phyloP scores from a whole-genome alignment of 2,329 filamentous ascomycete genomes.

The Fusarium pininemorale region DNA sequence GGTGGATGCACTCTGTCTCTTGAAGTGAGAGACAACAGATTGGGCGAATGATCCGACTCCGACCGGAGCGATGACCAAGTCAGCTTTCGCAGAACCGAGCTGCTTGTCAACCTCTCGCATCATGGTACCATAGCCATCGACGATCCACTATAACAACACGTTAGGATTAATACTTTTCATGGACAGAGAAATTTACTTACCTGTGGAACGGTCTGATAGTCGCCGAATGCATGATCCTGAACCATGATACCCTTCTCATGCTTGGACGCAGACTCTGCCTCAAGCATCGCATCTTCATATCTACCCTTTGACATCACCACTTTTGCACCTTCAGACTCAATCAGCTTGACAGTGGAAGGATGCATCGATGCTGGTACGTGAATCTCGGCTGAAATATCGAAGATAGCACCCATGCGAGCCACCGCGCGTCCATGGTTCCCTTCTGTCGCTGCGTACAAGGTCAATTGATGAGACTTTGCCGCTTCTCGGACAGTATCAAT shows the following conservation, averaged over 20 bases:
- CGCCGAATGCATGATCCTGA: conserved; percentile 74
- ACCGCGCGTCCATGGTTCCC: conserved; percentile 82
- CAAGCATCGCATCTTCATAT: conserved; percentile 71
- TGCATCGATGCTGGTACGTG: conserved; percentile 71
- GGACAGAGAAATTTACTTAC: conserved; percentile 26
- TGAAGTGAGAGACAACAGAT: conserved; percentile 73
- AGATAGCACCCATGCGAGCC: conserved; percentile 70
- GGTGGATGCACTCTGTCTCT: conserved; percentile 48
- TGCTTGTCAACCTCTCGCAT: conserved; percentile 74
- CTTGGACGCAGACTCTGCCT: conserved; percentile 55
- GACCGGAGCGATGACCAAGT: conserved; percentile 69
- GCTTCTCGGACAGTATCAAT: conserved; percentile 54
- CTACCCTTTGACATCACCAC: conserved; percentile 64
- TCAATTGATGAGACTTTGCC: conserved; percentile 46
- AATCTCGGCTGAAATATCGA: conserved; percentile 65
- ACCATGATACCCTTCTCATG: conserved; percentile 63
- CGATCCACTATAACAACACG: conserved; percentile 65
- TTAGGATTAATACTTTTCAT: not conserved
- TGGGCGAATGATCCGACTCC: conserved; percentile 80
- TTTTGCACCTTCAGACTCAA: conserved; percentile 69
- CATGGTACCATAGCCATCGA: conserved; percentile 81
- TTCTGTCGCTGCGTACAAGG: conserved; percentile 72
- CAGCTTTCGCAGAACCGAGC: conserved; percentile 48
- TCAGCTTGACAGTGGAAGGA: conserved; percentile 59
- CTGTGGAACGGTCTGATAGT: conserved; percentile 71